These are phyloP conservation scores for Hygrophila difformis DNA, from an alignment of 257 asterid species.

Conservation along the genomic window DNA sequence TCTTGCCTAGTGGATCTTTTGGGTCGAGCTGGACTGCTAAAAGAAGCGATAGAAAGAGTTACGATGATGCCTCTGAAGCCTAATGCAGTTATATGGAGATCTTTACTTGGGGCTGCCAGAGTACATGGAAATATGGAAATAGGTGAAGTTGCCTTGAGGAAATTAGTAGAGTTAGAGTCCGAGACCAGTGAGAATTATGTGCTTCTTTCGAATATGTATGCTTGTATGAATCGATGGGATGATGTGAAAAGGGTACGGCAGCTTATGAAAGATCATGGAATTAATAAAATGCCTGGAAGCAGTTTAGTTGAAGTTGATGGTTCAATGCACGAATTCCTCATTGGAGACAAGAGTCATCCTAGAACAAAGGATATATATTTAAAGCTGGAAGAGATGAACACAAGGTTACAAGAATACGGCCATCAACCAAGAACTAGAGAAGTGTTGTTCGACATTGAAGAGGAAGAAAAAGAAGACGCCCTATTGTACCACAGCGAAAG, in stretches of 20 bases:
- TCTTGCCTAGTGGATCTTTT: constrained; percentile 95
- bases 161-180: constrained; percentile 70
- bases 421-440: constrained; percentile 51
- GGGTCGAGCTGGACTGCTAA: constrained; percentile 73
- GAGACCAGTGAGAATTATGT: constrained; percentile 70
- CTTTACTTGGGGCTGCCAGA: constrained; percentile 75
- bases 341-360: constrained; percentile 70
- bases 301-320: constrained; percentile 82
- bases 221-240: constrained; percentile 87
- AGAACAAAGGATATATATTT: constrained; percentile 47
- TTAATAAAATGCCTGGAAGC: constrained; percentile 75
- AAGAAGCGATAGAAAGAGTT: constrained; percentile 59
- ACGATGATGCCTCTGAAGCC: constrained; percentile 63
- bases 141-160: constrained; percentile 67
- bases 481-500: constrained; percentile 76
- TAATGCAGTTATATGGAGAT: constrained; percentile 81
- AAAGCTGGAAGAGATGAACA: constrained; percentile 45
- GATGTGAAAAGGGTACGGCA: constrained; percentile 67
- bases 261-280: constrained; percentile 49
- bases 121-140: constrained; percentile 82
- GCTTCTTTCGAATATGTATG: constrained; percentile 71
- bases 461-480: constrained; percentile 66
- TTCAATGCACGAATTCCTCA: constrained; percentile 47
- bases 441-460: constrained; percentile 75
- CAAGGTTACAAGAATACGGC: constrained; percentile 65